These are phyloP conservation scores for Saccharomycopsis sp. DNA, from an alignment of 805 yeast genomes.

Conservation along the genomic window DNA sequence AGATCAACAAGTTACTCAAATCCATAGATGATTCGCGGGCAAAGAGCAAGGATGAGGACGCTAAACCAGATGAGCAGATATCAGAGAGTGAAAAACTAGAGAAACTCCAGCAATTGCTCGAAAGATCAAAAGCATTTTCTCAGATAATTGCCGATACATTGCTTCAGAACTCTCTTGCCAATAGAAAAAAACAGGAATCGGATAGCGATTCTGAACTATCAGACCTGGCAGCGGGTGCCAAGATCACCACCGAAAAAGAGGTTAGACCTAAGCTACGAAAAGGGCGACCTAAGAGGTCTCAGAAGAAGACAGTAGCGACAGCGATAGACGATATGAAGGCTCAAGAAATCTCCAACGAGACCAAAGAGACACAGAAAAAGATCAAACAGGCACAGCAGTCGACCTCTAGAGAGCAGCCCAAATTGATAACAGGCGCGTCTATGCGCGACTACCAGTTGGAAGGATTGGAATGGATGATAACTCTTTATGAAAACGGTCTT, in stretches of 20 bases:
- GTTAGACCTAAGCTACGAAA: slow-evolving; percentile 22
- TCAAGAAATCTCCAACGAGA: slow-evolving; percentile 19
- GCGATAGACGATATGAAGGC: slow-evolving; percentile 20
- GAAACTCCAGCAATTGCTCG: slow-evolving; percentile 68
- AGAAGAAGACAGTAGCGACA: slow-evolving; percentile 19
- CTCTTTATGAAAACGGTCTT: slow-evolving; percentile 85
- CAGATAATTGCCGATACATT: slow-evolving; percentile 79
- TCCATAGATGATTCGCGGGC: slow-evolving; percentile 32
- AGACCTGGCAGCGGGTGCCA: slow-evolving; percentile 19
- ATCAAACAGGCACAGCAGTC: slow-evolving; percentile 23
- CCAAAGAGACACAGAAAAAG: slow-evolving; percentile 24
- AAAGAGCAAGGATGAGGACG: slow-evolving; percentile 17
- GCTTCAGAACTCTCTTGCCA: slow-evolving; percentile 39
- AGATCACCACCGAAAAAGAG: slow-evolving; percentile 25
- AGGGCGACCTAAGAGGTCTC: slow-evolving; percentile 1
- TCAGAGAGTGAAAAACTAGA: slow-evolving; percentile 40
- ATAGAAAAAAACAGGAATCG: slow-evolving; percentile 25
- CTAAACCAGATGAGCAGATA: slow-evolving; percentile 36
- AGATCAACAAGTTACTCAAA: slow-evolving; percentile 23
- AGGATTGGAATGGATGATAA: slow-evolving; percentile 86
- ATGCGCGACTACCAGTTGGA: slow-evolving; percentile 82
- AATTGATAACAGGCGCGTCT: slow-evolving; percentile 44
- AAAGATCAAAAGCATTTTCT: slow-evolving; percentile 82
- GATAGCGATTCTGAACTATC: slow-evolving; percentile 15
- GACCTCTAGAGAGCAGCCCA: slow-evolving; percentile 40